These are phyloP conservation scores for Talaromyces verruculosus DNA, from an alignment of 2,329 filamentous ascomycete species.

Conservation along the genomic window DNA sequence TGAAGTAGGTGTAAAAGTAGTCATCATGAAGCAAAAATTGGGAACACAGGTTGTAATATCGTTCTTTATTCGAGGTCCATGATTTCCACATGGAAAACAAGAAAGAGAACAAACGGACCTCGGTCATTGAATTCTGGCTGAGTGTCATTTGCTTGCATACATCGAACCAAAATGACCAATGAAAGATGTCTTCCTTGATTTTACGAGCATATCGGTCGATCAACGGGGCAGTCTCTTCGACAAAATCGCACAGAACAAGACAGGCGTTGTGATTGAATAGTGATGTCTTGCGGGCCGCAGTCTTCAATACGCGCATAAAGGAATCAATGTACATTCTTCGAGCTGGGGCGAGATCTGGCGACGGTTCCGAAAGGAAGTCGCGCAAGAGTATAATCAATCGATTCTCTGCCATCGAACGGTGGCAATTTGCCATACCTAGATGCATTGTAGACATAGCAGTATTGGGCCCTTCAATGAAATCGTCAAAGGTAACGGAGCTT, in stretches of 20 bases:
- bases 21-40: constrained; percentile 73
- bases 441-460: constrained; percentile 64
- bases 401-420: constrained; percentile 85
- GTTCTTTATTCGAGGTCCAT: constrained; percentile 62
- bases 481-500: constrained; percentile 63
- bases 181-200: constrained; percentile 42
- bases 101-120: constrained; percentile 80
- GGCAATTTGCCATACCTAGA: constrained; percentile 66
- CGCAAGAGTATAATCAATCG: constrained; percentile 77
- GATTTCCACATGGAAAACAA: constrained; percentile 78
- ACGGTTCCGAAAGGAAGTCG: constrained; percentile 69
- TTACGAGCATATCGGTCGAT: constrained; percentile 60
- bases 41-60: constrained; percentile 69
- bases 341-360: constrained; percentile 53
- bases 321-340: constrained; percentile 73
- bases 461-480: constrained; percentile 65
- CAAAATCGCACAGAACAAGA: constrained; percentile 86
- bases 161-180: constrained; percentile 80
- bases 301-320: constrained; percentile 71
- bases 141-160: constrained; percentile 76
- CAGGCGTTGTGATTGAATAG: constrained; percentile 80
- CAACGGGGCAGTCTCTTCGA: constrained; percentile 76
- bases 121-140: constrained; percentile 85
- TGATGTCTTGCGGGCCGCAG: constrained; percentile 71
- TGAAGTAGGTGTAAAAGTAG: constrained; percentile 79